Conservation (phyloP, 2,329 filamentous ascomycete genomes). For the Scytalidium sp. region DNA sequence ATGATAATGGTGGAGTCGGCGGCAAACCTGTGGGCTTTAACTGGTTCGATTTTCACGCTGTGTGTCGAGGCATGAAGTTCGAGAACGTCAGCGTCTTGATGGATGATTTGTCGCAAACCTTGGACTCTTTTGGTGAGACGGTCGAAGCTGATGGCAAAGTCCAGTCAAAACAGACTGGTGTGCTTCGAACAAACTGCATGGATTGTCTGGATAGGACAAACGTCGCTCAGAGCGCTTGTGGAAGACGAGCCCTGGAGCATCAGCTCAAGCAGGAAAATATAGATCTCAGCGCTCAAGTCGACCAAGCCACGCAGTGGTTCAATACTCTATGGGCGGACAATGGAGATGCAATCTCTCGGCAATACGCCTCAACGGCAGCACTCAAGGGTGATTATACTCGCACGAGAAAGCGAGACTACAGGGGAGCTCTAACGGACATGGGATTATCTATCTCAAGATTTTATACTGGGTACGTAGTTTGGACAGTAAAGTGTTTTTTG, state of each 20-base stretch:
- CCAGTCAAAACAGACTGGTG: slow-evolving; percentile 59
- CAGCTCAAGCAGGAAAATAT: slow-evolving; percentile 77
- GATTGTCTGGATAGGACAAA: slow-evolving; percentile 96
- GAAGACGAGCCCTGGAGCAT: slow-evolving; percentile 73
- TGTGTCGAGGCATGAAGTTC: slow-evolving; percentile 95
- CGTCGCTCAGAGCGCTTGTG: slow-evolving; percentile 90
- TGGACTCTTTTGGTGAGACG: slow-evolving; percentile 72
- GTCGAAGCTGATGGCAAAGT: slow-evolving; percentile 47
- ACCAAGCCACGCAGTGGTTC: slow-evolving; percentile 87
- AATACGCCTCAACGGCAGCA: slow-evolving; percentile 93
- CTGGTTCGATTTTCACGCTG: slow-evolving; percentile 96
- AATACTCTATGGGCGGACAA: slow-evolving; percentile 98
- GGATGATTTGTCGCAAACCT: slow-evolving; percentile 61
- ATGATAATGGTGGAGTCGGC: slow-evolving; percentile 55
- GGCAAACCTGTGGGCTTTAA: slow-evolving; percentile 63
- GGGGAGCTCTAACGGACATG: slow-evolving; percentile 87
- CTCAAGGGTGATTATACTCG: slow-evolving; percentile 97
- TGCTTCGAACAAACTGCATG: slow-evolving; percentile 97
- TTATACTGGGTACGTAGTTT: slow-evolving; percentile 56
- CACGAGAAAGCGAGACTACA: slow-evolving; percentile 85
- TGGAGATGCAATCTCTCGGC: slow-evolving; percentile 90
- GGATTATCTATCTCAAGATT: slow-evolving; percentile 80
- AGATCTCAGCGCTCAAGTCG: slow-evolving; percentile 69
- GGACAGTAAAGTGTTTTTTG: background rate
- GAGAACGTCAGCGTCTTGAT: slow-evolving; percentile 87